Conservation (phyloP, 768 basidiomycete species). For the Bullera alba region DNA sequence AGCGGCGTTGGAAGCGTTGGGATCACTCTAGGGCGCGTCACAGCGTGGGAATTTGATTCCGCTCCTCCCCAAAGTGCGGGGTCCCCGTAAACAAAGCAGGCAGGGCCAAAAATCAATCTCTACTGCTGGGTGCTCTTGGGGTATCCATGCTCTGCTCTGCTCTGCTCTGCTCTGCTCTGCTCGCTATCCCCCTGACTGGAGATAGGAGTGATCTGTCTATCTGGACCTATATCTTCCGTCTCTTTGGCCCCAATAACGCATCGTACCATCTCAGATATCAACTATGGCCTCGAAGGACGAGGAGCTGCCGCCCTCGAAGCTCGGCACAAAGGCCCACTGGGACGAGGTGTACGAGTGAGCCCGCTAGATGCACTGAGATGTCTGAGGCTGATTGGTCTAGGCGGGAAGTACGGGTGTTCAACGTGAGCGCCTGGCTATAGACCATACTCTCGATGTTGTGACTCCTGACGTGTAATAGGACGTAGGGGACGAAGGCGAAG, state of each 20-base stretch:
- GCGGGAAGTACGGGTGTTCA: slow-evolving; percentile 46
- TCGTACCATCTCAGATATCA: neutral
- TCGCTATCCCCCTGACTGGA: too few species aligned
- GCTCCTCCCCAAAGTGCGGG: too few species aligned
- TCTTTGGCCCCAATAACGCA: too few species aligned
- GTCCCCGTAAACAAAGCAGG: too few species aligned
- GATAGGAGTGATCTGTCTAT: too few species aligned
- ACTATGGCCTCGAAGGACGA: slow-evolving; percentile 16
- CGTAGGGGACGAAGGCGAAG: slow-evolving; percentile 50
- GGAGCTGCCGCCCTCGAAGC: slow-evolving; percentile 42
- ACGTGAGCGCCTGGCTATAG: slow-evolving; percentile 24
- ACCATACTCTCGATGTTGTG: neutral
- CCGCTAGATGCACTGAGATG: neutral
- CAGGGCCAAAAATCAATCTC: too few species aligned
- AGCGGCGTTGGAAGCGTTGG: too few species aligned
- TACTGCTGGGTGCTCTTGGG: too few species aligned
- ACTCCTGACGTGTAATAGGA: slow-evolving; percentile 24
- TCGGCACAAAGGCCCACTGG: slow-evolving; percentile 48
- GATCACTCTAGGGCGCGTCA: too few species aligned
- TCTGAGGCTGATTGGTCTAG: too few species aligned
- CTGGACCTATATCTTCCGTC: neutral
- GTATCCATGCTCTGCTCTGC: too few species aligned
- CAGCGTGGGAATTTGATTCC: neutral
- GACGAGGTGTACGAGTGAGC: slow-evolving; percentile 43
- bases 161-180: too few species aligned